Conservation (phyloP, 371 early-diverging fungal species). For the Apophysomyces elegans region DNA sequence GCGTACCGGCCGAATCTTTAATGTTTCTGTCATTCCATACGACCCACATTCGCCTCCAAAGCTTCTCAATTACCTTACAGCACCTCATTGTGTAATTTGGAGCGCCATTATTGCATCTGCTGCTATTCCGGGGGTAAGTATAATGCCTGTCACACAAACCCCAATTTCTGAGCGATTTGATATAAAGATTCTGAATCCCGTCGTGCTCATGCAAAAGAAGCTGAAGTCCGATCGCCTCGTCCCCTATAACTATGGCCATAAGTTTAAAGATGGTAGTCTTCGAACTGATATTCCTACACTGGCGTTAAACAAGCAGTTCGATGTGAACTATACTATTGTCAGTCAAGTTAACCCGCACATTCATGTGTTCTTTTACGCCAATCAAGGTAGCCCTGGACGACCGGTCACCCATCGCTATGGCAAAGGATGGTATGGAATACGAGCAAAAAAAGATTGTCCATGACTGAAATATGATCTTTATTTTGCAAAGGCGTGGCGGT, state of each 20-base stretch:
- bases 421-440: slow-evolving; percentile 52
- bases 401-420: slow-evolving; percentile 68
- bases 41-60: slow-evolving; percentile 82
- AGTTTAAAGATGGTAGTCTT: slow-evolving; percentile 90
- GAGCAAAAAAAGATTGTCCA: not conserved
- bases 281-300: slow-evolving; percentile 84
- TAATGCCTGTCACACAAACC: not conserved
- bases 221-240: slow-evolving; percentile 60
- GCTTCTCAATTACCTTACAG: slow-evolving; percentile 71
- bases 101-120: slow-evolving; percentile 70
- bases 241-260: slow-evolving; percentile 79
- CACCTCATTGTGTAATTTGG: slow-evolving; percentile 89
- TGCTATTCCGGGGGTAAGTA: slow-evolving; percentile 55
- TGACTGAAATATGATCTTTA: not conserved
- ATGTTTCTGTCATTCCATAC: slow-evolving; percentile 82
- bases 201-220: slow-evolving; percentile 80
- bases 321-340: slow-evolving; percentile 90
- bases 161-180: not conserved
- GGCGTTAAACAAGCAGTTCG: slow-evolving; percentile 76
- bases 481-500: slow-evolving; percentile 77
- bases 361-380: slow-evolving; percentile 80
- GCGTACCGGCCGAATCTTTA: slow-evolving; percentile 86
- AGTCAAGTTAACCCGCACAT: slow-evolving; percentile 94
- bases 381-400: slow-evolving; percentile 75
- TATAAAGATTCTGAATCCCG: slow-evolving; percentile 74